Evolutionary conservation across 768 basidiomycete species (phyloP), one percentile per base, ranked within the genome.

Genomic region (Harrya chromipes): DNA sequence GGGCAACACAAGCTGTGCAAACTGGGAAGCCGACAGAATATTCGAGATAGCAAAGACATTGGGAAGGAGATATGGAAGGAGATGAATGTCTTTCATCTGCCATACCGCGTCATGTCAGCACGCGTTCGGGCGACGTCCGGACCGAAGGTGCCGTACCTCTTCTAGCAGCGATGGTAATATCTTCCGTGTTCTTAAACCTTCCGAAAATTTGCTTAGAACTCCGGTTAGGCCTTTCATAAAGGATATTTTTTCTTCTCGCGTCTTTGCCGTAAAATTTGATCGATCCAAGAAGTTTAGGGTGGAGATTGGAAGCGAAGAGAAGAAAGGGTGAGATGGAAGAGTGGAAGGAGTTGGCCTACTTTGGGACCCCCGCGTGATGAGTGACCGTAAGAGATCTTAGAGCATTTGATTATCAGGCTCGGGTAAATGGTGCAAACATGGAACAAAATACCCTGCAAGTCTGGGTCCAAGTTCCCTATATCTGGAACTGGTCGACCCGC

Each of bases 241-340:
- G 0, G 90, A 89, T 23, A 97, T 86, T 66, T 98, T 98, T 64
- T 97, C 97, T 71, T 98, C 95, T 48, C 87, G 74, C 2, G 93
- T 85, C 69, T 97, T 97, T 0, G 91, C 83, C 1, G 94, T 90
- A 65, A 98, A 99, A 50, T 87, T 95, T 4, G 94, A 90, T 13
- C 95, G 84, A 61, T 98, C 95, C 46, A 99, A 74, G 71, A 98
- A 99, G 62, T 93, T 94, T 27, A 99, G 78, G 0, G 95, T 98
- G 2, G 91, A 94, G 20, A 98, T 94, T 7, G 95, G 91, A 11
- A 98, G 75, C 4, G 93, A 95, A 1, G 91, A 94, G 72, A 99
- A 98, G 75, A 94, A 97, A 0, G 93, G 65, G 61, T 93, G 85
- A 0, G 86, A 80, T 4, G 93, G 87, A 21, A 98, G 79, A 4